Base-by-base conservation (phyloP, 2,329 filamentous ascomycete genomes). In the Venturia asperata region DNA sequence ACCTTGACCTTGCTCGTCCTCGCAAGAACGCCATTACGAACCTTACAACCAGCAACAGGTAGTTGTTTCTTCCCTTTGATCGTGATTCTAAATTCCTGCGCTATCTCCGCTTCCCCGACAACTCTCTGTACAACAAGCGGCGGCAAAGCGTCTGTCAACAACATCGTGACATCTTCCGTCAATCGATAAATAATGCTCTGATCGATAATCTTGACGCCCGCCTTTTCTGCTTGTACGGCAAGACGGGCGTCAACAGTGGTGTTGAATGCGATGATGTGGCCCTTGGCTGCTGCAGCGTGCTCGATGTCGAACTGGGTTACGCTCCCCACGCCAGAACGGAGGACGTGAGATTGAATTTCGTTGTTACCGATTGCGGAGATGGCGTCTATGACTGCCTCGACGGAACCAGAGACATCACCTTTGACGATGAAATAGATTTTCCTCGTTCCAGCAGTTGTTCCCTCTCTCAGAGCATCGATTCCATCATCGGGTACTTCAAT, bases 361-460 rank as follows among this genome's bases (percentile, higher is more conserved):
- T 91, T 87, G 77, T 89, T 96, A 68, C 92, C 92, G 68, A 97
- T 81, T 66, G 88, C 85, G 67, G 86, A 80, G 66, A 99, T 82
- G 10, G 88, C 87, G 61, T 90, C 88, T 67, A 87, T 82, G 2
- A 97, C 89, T 2, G 94, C 94, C 78, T 99, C 94, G 0, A 92
- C 92, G 0, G 93, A 97, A 45, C 94, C 94, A 67, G 89, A 90
- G 21, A 97, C 94, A 71, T 99, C 94, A 64, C 88, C 92, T 76
- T 95, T 96, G 78, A 99, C 82, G 66, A 94, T 85, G 76, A 97
- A 94, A 70, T 89, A 89, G 61, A 96, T 82, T 19, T 83, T 78
- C 67, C 81, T 79, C 17, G 82, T 80, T 0, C 82, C 82, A 39
- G 76, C 73, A 0, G 74, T 64, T 24, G 71, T 67, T 11, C 24